Conservation (phyloP, 495 filamentous ascomycete genomes). For the Hypoxylon rickii region DNA sequence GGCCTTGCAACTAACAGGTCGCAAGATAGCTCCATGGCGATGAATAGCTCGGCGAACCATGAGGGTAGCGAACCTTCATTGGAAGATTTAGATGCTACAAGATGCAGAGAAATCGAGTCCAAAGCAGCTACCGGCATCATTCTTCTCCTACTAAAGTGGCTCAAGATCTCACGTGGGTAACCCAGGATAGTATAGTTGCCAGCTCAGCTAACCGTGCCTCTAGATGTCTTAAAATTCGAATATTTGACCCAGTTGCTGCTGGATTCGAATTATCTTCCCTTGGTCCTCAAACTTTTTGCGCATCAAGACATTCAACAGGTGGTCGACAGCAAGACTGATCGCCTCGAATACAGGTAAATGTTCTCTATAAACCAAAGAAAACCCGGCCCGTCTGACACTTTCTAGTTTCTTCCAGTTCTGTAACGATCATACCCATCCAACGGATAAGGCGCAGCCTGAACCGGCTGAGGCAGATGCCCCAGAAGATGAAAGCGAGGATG, state of each 20-base stretch:
- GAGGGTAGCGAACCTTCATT: slow-evolving; percentile 49
- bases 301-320: slow-evolving; percentile 88
- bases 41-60: slow-evolving; percentile 37
- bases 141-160: slow-evolving; percentile 89
- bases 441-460: slow-evolving; percentile 25
- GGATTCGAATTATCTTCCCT: slow-evolving; percentile 90
- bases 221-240: slow-evolving; percentile 94
- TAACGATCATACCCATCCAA: slow-evolving; percentile 51
- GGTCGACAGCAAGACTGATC: slow-evolving; percentile 83
- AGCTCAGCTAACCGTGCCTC: slow-evolving; percentile 36
- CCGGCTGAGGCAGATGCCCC: slow-evolving; percentile 26
- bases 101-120: slow-evolving; percentile 80
- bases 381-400: slow-evolving; percentile 17
- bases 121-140: slow-evolving; percentile 90
- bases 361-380: background rate
- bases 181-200: slow-evolving; percentile 1
- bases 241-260: slow-evolving; percentile 91
- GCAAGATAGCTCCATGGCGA: slow-evolving; percentile 38
- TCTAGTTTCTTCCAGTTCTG: slow-evolving; percentile 91
- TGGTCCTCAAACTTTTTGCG: slow-evolving; percentile 90
- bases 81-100: slow-evolving; percentile 79
- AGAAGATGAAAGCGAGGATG: slow-evolving; percentile 61
- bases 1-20: slow-evolving; percentile 35
- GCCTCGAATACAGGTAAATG: slow-evolving; percentile 76
- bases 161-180: slow-evolving; percentile 86